Base-by-base conservation (phyloP, 2,329 filamentous ascomycete species). In the Sarocladium strictum region DNA sequence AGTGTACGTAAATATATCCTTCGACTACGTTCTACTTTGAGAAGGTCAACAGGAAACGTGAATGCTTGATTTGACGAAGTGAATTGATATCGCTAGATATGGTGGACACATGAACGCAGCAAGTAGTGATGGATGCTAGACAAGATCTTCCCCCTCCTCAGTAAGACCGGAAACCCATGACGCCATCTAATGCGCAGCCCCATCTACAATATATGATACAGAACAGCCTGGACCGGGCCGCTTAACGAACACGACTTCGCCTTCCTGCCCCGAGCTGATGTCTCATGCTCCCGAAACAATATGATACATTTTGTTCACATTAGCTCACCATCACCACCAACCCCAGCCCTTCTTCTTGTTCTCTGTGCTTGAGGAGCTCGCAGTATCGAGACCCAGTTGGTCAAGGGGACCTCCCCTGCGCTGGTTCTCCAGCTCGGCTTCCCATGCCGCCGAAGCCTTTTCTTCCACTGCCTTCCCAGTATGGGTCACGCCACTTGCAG, bases 341-440 rank as follows among this genome's bases (percentile, higher is more conserved):
- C 73, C 79, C 72, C 77, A 76, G 21, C 76, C 70, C 68, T 77
- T 80, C 71, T 77, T 78, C 47, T 17, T 35, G 29, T 33, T 40
- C 3, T 27, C 35, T 24, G 50, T n/a, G 27, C 33, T 17, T 11
- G 43, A 33, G 29, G 47, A 10, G 9, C 27, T 29, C 3, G 27
- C 62, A 21, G 62, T 61, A 29, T 73, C 69, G 27, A 75, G 62
- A 0, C 77, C 78, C 2, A 81, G 57, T 55, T 74, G 73, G 60
- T 82, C 79, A 43, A 82, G 63, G 51, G 72, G 72, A 1, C 79
- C 80, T 19, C 78, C 79, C 12, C 59, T 66, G 56, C 69, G 69
- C 69, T 82, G 77, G 57, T 76, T 77, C 59, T 76, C 72, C 59
- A 72, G 73, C 67, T 82, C 79, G 38, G 68, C 63, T 56, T 79